phyloP scores from a whole-genome alignment of 305 asterid species.

The Plantago coronopus region DNA sequence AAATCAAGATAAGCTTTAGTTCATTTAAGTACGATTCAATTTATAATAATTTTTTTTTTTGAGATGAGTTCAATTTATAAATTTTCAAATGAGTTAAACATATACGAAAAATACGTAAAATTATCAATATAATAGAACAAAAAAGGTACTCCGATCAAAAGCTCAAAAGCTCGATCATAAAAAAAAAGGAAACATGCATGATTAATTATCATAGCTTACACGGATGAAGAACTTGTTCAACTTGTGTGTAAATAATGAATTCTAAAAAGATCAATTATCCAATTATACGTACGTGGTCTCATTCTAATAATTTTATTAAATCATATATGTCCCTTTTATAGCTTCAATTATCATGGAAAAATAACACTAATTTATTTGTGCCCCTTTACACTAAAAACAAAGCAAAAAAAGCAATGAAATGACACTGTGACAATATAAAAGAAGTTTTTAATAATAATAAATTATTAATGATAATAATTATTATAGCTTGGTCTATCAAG shows the following conservation, averaged over 20 bases:
- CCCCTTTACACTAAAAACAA: slow-evolving; percentile 29
- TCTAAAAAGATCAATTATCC: slow-evolving; percentile 4
- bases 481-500: slow-evolving; percentile 30
- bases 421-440: slow-evolving; percentile 31
- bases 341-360: slow-evolving; percentile 25
- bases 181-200: slow-evolving; percentile 2
- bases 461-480: background rate
- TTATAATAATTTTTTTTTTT: too few species aligned
- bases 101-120: too few species aligned
- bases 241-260: slow-evolving; percentile 13
- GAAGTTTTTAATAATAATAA: too few species aligned
- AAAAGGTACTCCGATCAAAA: background rate
- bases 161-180: background rate
- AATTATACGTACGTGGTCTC: slow-evolving; percentile 5
- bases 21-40: too few species aligned
- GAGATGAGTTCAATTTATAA: too few species aligned
- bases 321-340: slow-evolving; percentile 4
- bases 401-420: slow-evolving; percentile 26
- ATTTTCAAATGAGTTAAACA: too few species aligned
- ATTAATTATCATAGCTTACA: slow-evolving; percentile 2
- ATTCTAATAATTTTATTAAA: slow-evolving; percentile 9
- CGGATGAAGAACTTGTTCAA: slow-evolving; percentile 6
- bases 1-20: too few species aligned
- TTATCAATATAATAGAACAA: background rate
- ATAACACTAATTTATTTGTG: slow-evolving; percentile 5